phyloP scores from a whole-genome alignment of 495 filamentous ascomycete genomes.

The Aspergillus campestris region DNA sequence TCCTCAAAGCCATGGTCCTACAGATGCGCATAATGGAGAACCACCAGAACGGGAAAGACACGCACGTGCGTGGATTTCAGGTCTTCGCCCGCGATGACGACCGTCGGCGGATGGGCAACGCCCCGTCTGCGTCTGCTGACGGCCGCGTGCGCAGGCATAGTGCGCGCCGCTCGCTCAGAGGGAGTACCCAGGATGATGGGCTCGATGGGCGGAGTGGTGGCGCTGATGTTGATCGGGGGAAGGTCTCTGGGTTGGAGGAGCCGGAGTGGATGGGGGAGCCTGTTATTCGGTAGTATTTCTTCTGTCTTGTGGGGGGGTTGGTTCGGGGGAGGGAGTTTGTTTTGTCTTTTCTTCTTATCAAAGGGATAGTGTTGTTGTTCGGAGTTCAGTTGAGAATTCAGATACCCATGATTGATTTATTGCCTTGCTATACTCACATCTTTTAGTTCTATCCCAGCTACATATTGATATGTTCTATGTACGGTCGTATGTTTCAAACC shows the following conservation, averaged over 20 bases:
- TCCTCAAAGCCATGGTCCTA: conserved; percentile 75
- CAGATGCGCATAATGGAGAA: conserved; percentile 88
- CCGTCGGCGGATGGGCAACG: conserved; percentile 22
- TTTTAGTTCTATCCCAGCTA: no score
- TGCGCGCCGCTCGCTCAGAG: conserved; percentile 22
- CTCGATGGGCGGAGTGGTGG: conserved; percentile 11
- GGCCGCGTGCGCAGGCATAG: conserved; percentile 22
- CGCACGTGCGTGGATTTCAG: conserved; percentile 88
- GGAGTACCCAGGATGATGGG: conserved; percentile 11
- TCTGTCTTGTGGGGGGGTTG: neutral
- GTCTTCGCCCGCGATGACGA: conserved; percentile 70
- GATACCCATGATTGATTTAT: conserved; percentile 25
- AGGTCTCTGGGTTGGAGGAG: conserved; percentile 34
- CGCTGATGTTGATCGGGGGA: conserved; percentile 19
- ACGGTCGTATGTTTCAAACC: conserved; percentile 5
- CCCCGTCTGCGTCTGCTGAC: conserved; percentile 32
- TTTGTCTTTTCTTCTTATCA: neutral
- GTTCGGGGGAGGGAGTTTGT: neutral
- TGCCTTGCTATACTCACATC: neutral
- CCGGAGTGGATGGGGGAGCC: conserved; percentile 56
- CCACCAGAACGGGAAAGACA: conserved; percentile 98
- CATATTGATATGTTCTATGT: neutral
- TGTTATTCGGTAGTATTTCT: conserved; percentile 36
- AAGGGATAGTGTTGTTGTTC: conserved; percentile 1
- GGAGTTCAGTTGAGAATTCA: conserved; percentile 15